phyloP scores from a whole-genome alignment of 768 basidiomycete species.

The Hericium coralloides region DNA sequence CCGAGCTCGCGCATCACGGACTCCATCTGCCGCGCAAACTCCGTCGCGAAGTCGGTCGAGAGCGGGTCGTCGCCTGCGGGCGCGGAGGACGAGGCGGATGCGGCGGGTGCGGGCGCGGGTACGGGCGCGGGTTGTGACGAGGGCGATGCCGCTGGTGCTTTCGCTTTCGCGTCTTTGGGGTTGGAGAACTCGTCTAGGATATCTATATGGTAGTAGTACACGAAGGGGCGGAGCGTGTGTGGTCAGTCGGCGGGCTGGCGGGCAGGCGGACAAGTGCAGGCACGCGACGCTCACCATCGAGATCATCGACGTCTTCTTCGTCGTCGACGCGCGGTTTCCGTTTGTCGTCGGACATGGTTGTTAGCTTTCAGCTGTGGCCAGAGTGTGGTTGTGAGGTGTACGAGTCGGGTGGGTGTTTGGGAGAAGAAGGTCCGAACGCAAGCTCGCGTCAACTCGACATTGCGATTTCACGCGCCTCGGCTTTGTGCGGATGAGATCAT shows the following conservation, averaged over 20 bases:
- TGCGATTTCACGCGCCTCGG: too few relatives aligned
- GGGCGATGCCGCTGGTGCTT: neutral
- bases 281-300: conserved; percentile 37
- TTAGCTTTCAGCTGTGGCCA: neutral
- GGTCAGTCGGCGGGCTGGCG: neutral
- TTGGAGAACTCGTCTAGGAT: conserved; percentile 38
- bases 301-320: conserved; percentile 62
- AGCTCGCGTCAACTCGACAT: too few relatives aligned
- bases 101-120: conserved; percentile 11
- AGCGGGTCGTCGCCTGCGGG: conserved; percentile 12
- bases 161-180: conserved; percentile 4
- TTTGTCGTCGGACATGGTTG: neutral
- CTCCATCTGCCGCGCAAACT: conserved; percentile 38
- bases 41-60: conserved; percentile 26
- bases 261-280: neutral
- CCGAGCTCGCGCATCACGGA: conserved; percentile 31
- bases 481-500: too few relatives aligned
- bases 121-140: conserved; percentile 9
- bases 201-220: too few relatives aligned
- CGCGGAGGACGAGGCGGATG: conserved; percentile 14
- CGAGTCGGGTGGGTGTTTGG: too few relatives aligned
- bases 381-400: neutral
- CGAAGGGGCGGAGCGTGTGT: neutral
- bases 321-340: conserved; percentile 6
- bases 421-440: too few relatives aligned